Evolutionary conservation across 805 yeast genomes (phyloP), one percentile per base, ranked within the genome.

Genomic region (Saturnispora sekii): DNA sequence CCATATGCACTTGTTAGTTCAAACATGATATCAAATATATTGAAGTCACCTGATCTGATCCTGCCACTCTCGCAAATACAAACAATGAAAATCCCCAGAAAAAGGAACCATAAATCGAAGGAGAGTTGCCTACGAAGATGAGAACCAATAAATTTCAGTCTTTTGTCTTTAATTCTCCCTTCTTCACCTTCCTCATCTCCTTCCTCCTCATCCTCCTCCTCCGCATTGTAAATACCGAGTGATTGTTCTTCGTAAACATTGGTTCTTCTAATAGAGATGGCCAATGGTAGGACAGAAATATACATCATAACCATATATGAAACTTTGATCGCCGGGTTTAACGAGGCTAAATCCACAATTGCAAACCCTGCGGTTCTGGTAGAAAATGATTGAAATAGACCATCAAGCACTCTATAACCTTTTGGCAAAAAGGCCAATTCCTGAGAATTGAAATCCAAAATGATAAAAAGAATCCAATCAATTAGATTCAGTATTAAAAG

Each of bases 201-300:
- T 12, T 66, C 57, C 1, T 53, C 51, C 7, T 51, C 55, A 8
- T 46, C 48, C 21, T 59, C 57, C 11, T 52, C 38, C 5, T 21
- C 26, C 26, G 26, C 26, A 21, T 21, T 21, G 58, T 85, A 89
- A n/a, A 88, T 74, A n/a, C 98, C 98, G 46, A 93, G 66, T 0
- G 96, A 84, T 59, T 88, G 97, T 57, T 93, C 98, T 61, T 93
- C 99, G 65, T 93, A 93, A 45, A 93, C 99, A 61, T 93, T 93
- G 15, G 98, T 93, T 61, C 97, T 76, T 66, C 99, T 79, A 50
- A 93, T 88, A 33, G 96, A 86, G 51, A 93, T 93, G 30, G 99
- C 98, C 54, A 93, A 68, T 1, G 99, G 99, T 59, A 89, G 70
- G 37, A 90, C 97, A 12, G 97, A 90, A 26, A 93, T 88, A 65